Base-by-base conservation (phyloP, 1,284 basidiomycete species). In the Trichosporon coremiiforme region DNA sequence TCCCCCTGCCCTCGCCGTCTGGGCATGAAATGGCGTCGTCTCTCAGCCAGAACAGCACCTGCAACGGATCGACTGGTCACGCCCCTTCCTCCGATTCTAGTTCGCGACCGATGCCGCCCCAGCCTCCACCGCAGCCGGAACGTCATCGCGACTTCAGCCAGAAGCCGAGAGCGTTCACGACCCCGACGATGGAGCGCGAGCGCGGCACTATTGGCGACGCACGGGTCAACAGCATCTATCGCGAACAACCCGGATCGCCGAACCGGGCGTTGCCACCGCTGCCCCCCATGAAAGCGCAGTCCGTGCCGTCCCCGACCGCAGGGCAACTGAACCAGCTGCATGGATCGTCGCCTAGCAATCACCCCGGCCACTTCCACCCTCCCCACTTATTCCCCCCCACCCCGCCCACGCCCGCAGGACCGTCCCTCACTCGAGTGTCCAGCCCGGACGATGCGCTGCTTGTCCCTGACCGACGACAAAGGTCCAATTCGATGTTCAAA, bases 91-190 rank as follows among this genome's bases (percentile, higher is more conserved):
- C 25, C 12, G 25, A 29, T 25, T 25, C 25, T 10, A 15, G 20
- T 8, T 60, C 25, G 6, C 65, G 65, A 25, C 65, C 67, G 29
- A 35, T 60, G 10, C 78, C 79, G 3, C 81, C 80, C n/a, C 75
- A 76, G 66, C 79, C 79, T 0, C 80, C 81, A 33, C 81, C 81
- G 25, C 79, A 81, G 65, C 81, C 81, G 6, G 78, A 80, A 62
- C 70, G 81, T 22, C 81, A 82, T 67, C 70, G 78, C 4, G 67
- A 60, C 25, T 60, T 60, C 15, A 17, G 25, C 29, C 25, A 31
- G 55, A 60, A 60, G 25, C 25, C 55, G 12, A 60, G 80, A 9
- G 79, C 80, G 4, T 78, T 76, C 65, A 81, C 80, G 1, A 76
- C 77, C 12, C 80, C 80, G 31, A 67, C 29, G 38, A 67, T 17